Evolutionary conservation across 2,329 filamentous ascomycete species (phyloP), one percentile per base, ranked within the genome.

Genomic region (Diaporthe citriasiana): DNA sequence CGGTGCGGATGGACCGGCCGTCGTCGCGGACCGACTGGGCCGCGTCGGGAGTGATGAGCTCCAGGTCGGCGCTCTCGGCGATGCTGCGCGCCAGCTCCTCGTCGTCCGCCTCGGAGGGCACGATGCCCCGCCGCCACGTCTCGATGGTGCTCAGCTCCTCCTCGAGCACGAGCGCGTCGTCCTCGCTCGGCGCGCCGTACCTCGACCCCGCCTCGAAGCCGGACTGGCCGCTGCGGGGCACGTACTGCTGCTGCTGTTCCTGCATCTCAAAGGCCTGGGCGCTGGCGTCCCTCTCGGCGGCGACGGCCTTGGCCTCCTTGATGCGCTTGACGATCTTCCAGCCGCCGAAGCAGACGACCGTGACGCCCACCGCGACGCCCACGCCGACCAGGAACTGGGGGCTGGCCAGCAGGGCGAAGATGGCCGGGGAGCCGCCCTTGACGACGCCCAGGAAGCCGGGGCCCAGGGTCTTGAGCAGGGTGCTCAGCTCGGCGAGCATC

Each of bases 301-400:
- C 69, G 9, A 72, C 75, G 53, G 79, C 77, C 71, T 82, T 81
- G 27, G 80, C 81, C 71, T 88, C 87, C 74, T 84, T 83, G 77
- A 98, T 94, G 78, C 92, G 93, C 87, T 98, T 97, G 84, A 99
- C 92, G 82, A 99, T 98, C 85, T 98, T 98, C 89, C 95, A 98
- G 7, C 97, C 96, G 71, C 97, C 97, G 75, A 99, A 94, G 82
- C 97, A 95, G 79, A 99, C 94, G 12, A 98, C 92, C 0, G 97
- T 98, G n/a, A 98, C 92, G 19, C 97, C 97, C 0, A 98, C 92
- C 0, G 94, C 94, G 19, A 98, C 91, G 56, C 95, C 94, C 0
- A 94, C 95, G 5, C 95, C 95, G 79, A 99, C 98, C 76, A 98
- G 90, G 81, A 99, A 99, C 80, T 99, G 95, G 0, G 97, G 97